Conservation (phyloP, 306 rosid species). For the Casuarina cunninghamiana region DNA sequence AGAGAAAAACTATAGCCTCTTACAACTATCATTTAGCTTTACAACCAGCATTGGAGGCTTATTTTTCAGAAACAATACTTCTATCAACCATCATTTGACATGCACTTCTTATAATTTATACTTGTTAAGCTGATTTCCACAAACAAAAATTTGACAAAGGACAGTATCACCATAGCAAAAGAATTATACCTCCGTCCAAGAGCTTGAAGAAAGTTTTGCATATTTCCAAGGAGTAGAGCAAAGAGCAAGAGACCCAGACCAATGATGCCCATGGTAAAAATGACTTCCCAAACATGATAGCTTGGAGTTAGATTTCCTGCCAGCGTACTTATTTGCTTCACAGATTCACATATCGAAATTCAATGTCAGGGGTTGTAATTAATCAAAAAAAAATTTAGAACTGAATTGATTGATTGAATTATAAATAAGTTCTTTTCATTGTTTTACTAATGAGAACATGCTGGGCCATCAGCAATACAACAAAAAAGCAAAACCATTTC, state of each 20-base stretch:
- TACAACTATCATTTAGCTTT: too few relatives aligned
- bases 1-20: background rate
- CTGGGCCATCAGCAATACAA: background rate
- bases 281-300: constrained; percentile 70
- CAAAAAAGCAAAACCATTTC: background rate
- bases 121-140: background rate
- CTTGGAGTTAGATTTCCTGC: constrained; percentile 73
- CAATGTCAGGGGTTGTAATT: constrained; percentile 17
- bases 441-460: background rate
- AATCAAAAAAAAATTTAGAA: constrained; percentile 4
- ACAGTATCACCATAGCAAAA: background rate
- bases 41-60: background rate
- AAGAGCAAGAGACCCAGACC: constrained; percentile 88
- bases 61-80: background rate
- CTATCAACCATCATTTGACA: background rate
- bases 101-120: background rate
- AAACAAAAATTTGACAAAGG: background rate
- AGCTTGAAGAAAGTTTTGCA: constrained; percentile 87
- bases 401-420: background rate
- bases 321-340: constrained; percentile 88
- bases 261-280: constrained; percentile 69
- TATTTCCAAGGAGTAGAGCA: constrained; percentile 82
- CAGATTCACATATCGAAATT: constrained; percentile 19
- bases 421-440: background rate
- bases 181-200: constrained; percentile 66